Evolutionary conservation across 2,329 filamentous ascomycete genomes (phyloP).

Genomic region (Penicillium sp.): DNA sequence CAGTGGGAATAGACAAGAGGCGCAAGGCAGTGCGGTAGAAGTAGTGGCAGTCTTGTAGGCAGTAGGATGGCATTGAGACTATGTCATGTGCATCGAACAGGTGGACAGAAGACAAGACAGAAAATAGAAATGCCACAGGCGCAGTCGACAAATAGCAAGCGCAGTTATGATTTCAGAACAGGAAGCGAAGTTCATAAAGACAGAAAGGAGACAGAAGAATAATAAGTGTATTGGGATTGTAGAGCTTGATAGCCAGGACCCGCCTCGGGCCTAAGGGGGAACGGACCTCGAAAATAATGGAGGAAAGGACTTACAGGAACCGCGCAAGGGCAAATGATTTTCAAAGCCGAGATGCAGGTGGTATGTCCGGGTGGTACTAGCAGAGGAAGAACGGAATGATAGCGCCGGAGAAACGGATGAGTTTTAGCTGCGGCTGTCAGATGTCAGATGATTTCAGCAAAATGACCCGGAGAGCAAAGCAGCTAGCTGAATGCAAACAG

Average conservation of each 20-base stretch:
- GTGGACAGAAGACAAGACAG: conserved; percentile 5
- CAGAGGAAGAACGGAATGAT: conserved; percentile 17
- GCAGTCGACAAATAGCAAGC: background rate
- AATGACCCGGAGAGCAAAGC: background rate
- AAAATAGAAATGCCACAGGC: background rate
- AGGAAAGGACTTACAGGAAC: conserved; percentile 20
- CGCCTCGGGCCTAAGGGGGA: conserved; percentile 23
- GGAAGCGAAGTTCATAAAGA: background rate
- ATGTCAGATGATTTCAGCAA: conserved; percentile 15
- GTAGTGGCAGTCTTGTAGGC: conserved; percentile 84
- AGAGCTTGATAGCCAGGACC: conserved; percentile 1
- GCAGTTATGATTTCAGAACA: background rate
- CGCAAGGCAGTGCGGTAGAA: conserved; percentile 89
- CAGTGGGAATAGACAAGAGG: conserved; percentile 79
- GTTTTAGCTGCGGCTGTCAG: conserved; percentile 16
- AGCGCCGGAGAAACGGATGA: conserved; percentile 40
- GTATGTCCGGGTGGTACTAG: conserved; percentile 10
- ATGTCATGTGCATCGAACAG: conserved; percentile 43
- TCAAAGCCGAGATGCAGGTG: conserved; percentile 13
- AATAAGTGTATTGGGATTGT: conserved; percentile 1
- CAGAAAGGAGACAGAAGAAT: conserved; percentile 4
- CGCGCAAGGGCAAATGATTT: background rate
- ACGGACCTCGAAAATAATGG: conserved; percentile 1
- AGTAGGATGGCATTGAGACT: conserved; percentile 73
- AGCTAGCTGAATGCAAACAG: background rate